Base-by-base conservation (phyloP, 345 rosid species). In the Combretum micranthum region DNA sequence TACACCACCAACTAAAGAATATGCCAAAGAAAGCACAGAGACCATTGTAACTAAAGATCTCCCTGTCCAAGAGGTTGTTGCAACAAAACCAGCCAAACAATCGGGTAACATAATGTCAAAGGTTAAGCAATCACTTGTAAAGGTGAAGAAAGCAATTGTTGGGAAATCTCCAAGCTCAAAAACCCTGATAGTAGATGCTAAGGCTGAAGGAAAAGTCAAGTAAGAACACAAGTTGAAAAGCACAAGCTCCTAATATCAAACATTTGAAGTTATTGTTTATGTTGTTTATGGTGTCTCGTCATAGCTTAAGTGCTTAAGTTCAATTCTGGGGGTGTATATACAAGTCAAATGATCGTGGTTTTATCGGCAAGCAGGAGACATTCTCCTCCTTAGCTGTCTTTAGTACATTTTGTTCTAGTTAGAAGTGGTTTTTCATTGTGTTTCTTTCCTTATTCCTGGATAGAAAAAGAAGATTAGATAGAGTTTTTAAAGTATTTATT, bases 81-180 rank as follows among this genome's bases (percentile, higher is more conserved):
- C 56, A 1, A 32, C 39, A 32, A 87, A 87, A 73, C 64, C 72
- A 4, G n/a, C 70, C 49, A 87, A 85, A 55, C 67, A 77, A 52
- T 79, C 96, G 17, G 79, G 69, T 50, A 85, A 78, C 73, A 73
- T 88, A 23, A 77, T 88, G 53, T 76, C 88, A 37, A 88, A 81
- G 81, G 85, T 88, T 63, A 88, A 88, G 48, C 90, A 85, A 11
- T 80, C 90, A 19, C 75, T 85, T 60, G 86, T 80, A 23, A 88
- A 85, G 81, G 90, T 82, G 42, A 85, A 83, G 75, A 88, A 88
- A 66, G 96, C 96, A 20, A 75, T 88, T 23, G 70, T 66, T 11
- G 92, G 93, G 32, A 88, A 83, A 72, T 85, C 96, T 55, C 88
- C 90, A 48, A 68, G 75, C 79, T 75, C 96, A 0, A 87, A 85